These are phyloP conservation scores for Trichoderma atrobrunneum DNA, from an alignment of 2,329 filamentous ascomycete genomes.

Conservation along the genomic window DNA sequence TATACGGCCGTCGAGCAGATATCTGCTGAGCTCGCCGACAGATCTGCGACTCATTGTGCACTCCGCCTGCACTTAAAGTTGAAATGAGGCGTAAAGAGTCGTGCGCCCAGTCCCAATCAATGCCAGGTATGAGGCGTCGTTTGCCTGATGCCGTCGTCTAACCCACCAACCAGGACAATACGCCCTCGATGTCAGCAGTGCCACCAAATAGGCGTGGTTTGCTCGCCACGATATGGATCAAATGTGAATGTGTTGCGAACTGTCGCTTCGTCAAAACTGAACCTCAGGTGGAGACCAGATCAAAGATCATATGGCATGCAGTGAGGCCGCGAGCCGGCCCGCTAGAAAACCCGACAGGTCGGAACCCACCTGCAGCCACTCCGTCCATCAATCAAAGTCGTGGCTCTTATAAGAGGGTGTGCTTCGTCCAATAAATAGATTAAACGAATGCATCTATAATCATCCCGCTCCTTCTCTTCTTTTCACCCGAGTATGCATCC, in stretches of 20 bases:
- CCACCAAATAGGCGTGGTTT: not conserved
- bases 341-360: conserved; percentile 27
- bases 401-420: not conserved
- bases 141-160: conserved; percentile 1
- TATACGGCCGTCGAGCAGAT: conserved; percentile 48
- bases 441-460: not conserved
- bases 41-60: conserved; percentile 44
- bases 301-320: conserved; percentile 14
- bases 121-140: not conserved
- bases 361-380: conserved; percentile 2
- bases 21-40: conserved; percentile 45
- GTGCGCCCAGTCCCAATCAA: not conserved
- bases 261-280: not conserved
- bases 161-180: not conserved
- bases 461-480: not conserved
- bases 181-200: not conserved
- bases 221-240: not conserved
- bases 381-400: not conserved
- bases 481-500: not conserved
- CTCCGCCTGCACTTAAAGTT: not conserved
- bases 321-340: conserved; percentile 24
- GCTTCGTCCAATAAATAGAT: not conserved
- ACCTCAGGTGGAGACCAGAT: conserved; percentile 10
- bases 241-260: not conserved
- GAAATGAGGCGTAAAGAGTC: not conserved